Conservation (phyloP, 164 flowering plant genomes). For the Buxus sempervirens region DNA sequence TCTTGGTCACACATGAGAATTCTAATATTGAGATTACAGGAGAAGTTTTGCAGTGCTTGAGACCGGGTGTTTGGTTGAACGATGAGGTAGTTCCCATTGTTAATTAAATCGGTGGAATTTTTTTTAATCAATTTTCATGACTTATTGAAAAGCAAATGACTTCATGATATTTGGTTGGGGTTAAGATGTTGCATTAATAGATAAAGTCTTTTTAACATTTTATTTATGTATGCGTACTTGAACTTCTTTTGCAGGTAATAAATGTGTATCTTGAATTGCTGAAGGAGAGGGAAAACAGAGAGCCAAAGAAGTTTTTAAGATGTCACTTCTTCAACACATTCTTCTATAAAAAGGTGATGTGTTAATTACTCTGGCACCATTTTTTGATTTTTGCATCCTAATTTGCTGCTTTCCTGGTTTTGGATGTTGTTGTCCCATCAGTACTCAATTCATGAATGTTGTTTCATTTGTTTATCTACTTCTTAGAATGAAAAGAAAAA, state of each 20-base stretch:
- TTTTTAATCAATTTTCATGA: neutral
- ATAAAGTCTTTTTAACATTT: neutral
- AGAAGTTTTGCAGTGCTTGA: slow-evolving; percentile 63
- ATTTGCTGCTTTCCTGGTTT: neutral
- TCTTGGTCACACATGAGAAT: slow-evolving; percentile 64
- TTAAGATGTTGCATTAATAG: neutral
- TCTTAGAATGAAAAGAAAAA: too few relatives aligned
- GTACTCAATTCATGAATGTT: too few relatives aligned
- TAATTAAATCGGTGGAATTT: neutral
- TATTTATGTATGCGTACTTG: neutral
- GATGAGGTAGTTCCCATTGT: slow-evolving; percentile 65
- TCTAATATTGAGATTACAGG: slow-evolving; percentile 84
- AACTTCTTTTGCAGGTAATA: slow-evolving; percentile 60
- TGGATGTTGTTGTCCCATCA: neutral
- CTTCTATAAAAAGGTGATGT: slow-evolving; percentile 93
- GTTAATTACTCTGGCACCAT: slow-evolving; percentile 11
- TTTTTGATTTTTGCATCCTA: neutral
- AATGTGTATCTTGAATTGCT: slow-evolving; percentile 84
- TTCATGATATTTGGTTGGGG: neutral
- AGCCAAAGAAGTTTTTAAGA: slow-evolving; percentile 71
- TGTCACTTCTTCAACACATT: slow-evolving; percentile 96
- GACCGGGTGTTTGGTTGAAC: slow-evolving; percentile 82
- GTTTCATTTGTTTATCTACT: too few relatives aligned
- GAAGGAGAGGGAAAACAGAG: slow-evolving; percentile 90
- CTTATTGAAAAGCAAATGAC: neutral